Evolutionary conservation across 192 early-diverging fungal species (phyloP), one percentile per base, ranked within the genome.

Genomic region (Rhizophagus clarus): DNA sequence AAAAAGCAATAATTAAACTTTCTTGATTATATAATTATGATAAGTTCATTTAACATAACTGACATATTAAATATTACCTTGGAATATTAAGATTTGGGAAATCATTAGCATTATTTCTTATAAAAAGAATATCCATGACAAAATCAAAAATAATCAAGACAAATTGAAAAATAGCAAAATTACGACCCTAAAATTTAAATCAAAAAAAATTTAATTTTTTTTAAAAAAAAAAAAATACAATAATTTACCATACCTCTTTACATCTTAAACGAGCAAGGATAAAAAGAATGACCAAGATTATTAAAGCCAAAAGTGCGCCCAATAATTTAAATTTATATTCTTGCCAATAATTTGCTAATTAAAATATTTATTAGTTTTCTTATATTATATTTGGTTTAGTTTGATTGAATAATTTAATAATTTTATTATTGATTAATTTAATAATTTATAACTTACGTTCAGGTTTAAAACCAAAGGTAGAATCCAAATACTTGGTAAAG

Each of bases 271-370:
- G 28, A 24, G 74, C 74, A 5, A 61, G 8, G 7, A 64, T 20
- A 34, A 40, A 76, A 29, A 76, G 20, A 40, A 76, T 22, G 12
- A 28, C 26, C 40, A 76, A 63, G 9, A 76, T 11, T 15, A 29
- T 11, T 7, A 76, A 6, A 76, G 2, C 61, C 28, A 28, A 29
- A 9, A 47, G 6, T n/a, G n/a, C 10, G 17, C 31, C 61, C 2
- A 63, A 22, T 63, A 76, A 31, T 62, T n/a, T 37, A 29, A 24
- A 20, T 34, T 42, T 61, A 15, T 76, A 76, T 42, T 12, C 26
- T 76, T 76, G 5, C 61, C 32, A 76, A 2, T 61, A 64, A 62
- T 76, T n/a, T 2, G 74, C 74, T 76, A 34, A 37, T 28, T 28
- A 74, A 56, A 0, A 26, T 56, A n/a, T n/a, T n/a, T n/a, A n/a